Percentiles rank a stretch among this genome's conserved stretches.
phyloP scores from a whole-genome alignment of 2,329 filamentous ascomycete genomes.

The Fusarium odoratissimum region DNA sequence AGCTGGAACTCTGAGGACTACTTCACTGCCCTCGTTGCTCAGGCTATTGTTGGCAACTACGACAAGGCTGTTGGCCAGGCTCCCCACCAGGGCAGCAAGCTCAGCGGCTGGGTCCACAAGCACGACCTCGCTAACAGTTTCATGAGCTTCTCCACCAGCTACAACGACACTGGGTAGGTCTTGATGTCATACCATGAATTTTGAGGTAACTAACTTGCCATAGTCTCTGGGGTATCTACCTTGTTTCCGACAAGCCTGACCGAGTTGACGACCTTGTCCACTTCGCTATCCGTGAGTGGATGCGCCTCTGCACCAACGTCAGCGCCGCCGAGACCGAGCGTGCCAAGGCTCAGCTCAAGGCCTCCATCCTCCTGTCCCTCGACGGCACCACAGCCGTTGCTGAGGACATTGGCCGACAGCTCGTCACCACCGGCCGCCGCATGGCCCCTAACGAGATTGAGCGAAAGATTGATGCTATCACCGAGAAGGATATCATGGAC shows the following conservation, averaged over 20 bases:
- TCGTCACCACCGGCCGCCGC: constrained; percentile 95
- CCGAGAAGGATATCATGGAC: constrained; percentile 96
- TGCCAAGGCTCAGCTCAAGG: constrained; percentile 99
- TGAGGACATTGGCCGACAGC: constrained; percentile 98
- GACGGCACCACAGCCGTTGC: constrained; percentile 97
- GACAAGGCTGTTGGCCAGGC: constrained; percentile 99
- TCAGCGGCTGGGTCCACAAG: constrained; percentile 93
- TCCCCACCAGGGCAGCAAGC: constrained; percentile 97
- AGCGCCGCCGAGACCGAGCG: constrained; percentile 93
- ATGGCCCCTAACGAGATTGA: constrained; percentile 95
- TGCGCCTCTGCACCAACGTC: constrained; percentile 90
- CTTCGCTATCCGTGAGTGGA: constrained; percentile 99
- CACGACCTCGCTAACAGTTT: constrained; percentile 98
- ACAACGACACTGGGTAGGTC: constrained; percentile 96
- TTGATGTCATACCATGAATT: neutral
- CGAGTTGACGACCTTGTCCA: constrained; percentile 95
- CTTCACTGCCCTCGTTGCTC: constrained; percentile 96
- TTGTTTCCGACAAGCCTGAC: constrained; percentile 90
- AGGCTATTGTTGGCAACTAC: constrained; percentile 99
- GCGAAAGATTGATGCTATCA: constrained; percentile 86
- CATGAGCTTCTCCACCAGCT: constrained; percentile 99
- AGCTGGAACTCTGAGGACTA: constrained; percentile 99
- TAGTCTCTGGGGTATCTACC: constrained; percentile 99
- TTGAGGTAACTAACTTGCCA: constrained; percentile 40
- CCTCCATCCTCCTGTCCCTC: constrained; percentile 94